Base-by-base conservation (phyloP, 2,329 filamentous ascomycete genomes). In the Pyricularia sp. region DNA sequence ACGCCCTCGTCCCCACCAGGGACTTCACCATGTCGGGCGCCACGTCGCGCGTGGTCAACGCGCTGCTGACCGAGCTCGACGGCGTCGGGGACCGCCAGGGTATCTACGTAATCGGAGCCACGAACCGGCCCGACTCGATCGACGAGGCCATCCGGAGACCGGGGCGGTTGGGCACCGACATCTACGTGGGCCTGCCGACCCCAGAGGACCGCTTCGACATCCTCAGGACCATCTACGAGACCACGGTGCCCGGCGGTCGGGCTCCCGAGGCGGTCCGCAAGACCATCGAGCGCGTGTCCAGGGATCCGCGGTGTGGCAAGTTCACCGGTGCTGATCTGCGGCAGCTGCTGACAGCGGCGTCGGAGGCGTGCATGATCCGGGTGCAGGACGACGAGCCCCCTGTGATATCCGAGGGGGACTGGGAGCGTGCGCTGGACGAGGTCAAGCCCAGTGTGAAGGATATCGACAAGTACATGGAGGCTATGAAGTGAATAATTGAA, bases 81-180 rank as follows among this genome's bases (percentile, higher is more conserved):
- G 95, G 95, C 67, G 86, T 96, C 7, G 88, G 86, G 71, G 89
- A 87, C 72, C 88, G 95, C 55, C 86, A 89, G 65, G 94, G 94
- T 20, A 94, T 99, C 71, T 98, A 95, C 78, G 90, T 99, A 20
- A 93, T 99, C 70, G 95, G 92, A 28, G 95, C 95, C 0, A 98
- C 95, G 2, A 99, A 99, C 78, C 84, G 95, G 0, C 94, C 94
- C 0, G 94, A 98, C 76, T 97, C 97, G 81, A 98, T 99, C 73
- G 95, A 99, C 77, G 89, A 92, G 1, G 95, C 95, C 1, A 97
- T 99, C 88, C 85, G 98, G 12, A 90, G 95, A 0, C 94, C 95
- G 0, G 95, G 95, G 0, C 90, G 95, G 30, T 84, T 99, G 1
- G 94, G 94, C 72, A 94, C 90, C 36, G 71, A 69, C 69, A 73